Base-by-base conservation (phyloP, 805 yeast species). In the Candida corydali region DNA sequence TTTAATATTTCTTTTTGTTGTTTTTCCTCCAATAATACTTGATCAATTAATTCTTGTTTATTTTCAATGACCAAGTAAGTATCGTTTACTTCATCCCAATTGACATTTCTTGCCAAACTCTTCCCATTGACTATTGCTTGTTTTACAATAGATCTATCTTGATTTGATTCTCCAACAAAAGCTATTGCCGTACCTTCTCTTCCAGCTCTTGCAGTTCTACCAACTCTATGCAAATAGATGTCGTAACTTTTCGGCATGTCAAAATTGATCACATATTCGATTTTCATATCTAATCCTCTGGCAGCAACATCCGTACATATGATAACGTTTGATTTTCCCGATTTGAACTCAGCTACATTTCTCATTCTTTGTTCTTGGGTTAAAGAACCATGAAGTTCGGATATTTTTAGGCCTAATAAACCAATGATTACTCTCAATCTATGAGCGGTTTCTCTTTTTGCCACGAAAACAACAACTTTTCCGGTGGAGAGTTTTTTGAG, bases 131-230 rank as follows among this genome's bases (percentile, higher is more conserved):
- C 84, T 48, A 93, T 79, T 3, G 95, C 95, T 12, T 80, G 86
- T 56, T 86, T 88, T n/a, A 93, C 98, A 49, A 93, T 86, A 32
- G 73, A 66, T 62, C 98, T 79, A 45, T 93, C 98, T 40, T 73
- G 76, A n/a, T 86, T 69, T 0, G 85, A 69, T 57, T 93, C 98
- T 12, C 98, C 97, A 10, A 93, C 98, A 61, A 93, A 80, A 2
- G 97, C 82, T 27, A 93, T 82, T 30, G 97, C 85, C 39, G 76
- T 76, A 74, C 99, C 99, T 37, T 85, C 86, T 63, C 98, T 78
- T 15, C 98, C 98, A 35, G 97, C 99, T 77, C 99, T 86, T 8
- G 99, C 99, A 38, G 98, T 93, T 75, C 98, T 86, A 64, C 98
- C 98, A 42, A 93, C 96, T 71, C 98, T 84, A 65, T 93, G 98